Percentiles rank a stretch among this genome's conserved stretches.
phyloP scores from a whole-genome alignment of 78 protist species.

The Speleostelium caveatum region DNA sequence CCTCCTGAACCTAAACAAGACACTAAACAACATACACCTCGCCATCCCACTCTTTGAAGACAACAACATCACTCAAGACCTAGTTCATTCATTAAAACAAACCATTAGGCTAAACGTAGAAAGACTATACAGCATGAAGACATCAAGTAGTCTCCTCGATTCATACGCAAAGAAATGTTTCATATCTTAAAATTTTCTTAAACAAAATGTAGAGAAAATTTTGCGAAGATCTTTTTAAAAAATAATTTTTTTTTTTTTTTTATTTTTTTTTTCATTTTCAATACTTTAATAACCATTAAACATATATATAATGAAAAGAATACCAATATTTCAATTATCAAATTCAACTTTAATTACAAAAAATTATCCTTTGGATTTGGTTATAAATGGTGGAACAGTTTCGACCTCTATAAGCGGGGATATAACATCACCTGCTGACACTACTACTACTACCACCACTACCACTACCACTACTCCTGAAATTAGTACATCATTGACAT shows the following conservation, averaged over 20 bases:
- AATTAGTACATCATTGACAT: background rate
- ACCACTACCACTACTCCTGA: background rate
- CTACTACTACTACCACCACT: background rate
- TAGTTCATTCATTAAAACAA: too few relatives aligned
- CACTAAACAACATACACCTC: too few relatives aligned
- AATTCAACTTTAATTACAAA: constrained; percentile 26
- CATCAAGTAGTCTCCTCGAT: too few relatives aligned
- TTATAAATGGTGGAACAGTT: constrained; percentile 5
- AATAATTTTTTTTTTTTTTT: constrained; percentile 15
- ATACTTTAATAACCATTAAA: background rate
- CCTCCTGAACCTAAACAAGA: too few relatives aligned
- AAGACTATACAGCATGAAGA: too few relatives aligned
- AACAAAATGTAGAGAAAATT: too few relatives aligned
- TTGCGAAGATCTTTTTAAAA: too few relatives aligned
- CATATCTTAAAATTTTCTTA: too few relatives aligned
- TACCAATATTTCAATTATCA: constrained; percentile 39
- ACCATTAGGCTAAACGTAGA: too few relatives aligned
- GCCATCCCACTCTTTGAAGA: too few relatives aligned
- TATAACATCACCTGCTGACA: constrained; percentile 4
- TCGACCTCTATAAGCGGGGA: constrained; percentile 2
- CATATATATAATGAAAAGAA: constrained; percentile 37
- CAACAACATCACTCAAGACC: too few relatives aligned
- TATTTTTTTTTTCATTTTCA: background rate
- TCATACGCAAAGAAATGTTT: too few relatives aligned
- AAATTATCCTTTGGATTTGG: constrained; percentile 3